Evolutionary conservation across 768 basidiomycete species (phyloP).

Genomic region (Trametes sanguinea): DNA sequence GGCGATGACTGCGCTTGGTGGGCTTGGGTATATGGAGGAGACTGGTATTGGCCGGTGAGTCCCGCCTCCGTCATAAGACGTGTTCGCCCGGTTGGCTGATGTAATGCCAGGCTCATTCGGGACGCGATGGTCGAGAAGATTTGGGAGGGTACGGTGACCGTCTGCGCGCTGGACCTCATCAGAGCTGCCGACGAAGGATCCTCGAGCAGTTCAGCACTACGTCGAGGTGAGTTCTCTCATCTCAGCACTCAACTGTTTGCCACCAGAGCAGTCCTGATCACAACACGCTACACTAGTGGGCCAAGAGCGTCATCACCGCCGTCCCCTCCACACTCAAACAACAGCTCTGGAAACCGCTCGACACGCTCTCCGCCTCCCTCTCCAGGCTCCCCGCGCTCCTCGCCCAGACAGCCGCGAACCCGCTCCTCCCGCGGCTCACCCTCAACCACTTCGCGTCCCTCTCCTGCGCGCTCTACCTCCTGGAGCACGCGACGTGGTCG

Average conservation of each 20-base stretch:
- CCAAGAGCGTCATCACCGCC: neutral
- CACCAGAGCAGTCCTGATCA: too few species aligned
- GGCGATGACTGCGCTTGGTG: slow-evolving; percentile 71
- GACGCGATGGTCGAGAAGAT: slow-evolving; percentile 77
- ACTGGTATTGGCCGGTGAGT: slow-evolving; percentile 60
- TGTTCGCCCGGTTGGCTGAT: too few species aligned
- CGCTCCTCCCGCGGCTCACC: neutral
- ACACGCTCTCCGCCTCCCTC: neutral
- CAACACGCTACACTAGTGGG: neutral
- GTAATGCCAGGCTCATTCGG: slow-evolving; percentile 47
- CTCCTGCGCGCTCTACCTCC: neutral
- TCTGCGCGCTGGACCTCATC: slow-evolving; percentile 65
- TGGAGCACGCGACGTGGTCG: slow-evolving; percentile 4
- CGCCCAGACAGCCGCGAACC: neutral
- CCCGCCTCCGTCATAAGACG: too few species aligned
- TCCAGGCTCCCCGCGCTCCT: neutral
- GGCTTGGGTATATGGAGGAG: slow-evolving; percentile 83
- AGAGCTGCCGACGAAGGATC: slow-evolving; percentile 49
- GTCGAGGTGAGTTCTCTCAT: neutral
- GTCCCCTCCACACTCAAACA: neutral
- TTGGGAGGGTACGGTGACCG: slow-evolving; percentile 75
- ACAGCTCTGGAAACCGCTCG: neutral
- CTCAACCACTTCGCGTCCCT: neutral
- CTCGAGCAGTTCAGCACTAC: neutral
- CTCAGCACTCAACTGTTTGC: too few species aligned